Evolutionary conservation across 2,329 filamentous ascomycete genomes (phyloP).

Genomic region (Venturia carpophila): DNA sequence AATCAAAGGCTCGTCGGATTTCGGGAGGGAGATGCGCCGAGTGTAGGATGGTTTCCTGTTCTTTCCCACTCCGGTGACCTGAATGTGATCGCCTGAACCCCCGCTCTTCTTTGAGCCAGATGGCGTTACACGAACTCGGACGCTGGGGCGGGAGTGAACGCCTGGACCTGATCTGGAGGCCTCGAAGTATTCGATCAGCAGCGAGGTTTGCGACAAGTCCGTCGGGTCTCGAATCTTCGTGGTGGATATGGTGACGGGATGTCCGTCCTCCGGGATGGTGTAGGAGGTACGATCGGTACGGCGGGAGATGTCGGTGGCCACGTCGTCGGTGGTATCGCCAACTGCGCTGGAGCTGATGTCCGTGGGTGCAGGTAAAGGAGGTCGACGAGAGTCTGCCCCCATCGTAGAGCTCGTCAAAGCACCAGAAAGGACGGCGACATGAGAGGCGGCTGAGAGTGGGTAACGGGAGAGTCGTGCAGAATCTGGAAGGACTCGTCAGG

Average conservation of each 20-base stretch:
- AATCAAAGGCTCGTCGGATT: slow-evolving; percentile 32
- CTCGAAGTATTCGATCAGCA: slow-evolving; percentile 94
- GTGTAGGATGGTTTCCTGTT: slow-evolving; percentile 62
- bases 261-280: slow-evolving; percentile 78
- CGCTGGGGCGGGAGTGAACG: slow-evolving; percentile 67
- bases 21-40: slow-evolving; percentile 56
- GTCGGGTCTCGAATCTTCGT: slow-evolving; percentile 49
- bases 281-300: slow-evolving; percentile 64
- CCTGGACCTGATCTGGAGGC: slow-evolving; percentile 56
- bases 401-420: slow-evolving; percentile 26
- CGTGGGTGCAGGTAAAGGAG: slow-evolving; percentile 71
- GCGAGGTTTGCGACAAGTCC: slow-evolving; percentile 70
- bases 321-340: slow-evolving; percentile 35
- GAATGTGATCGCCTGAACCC: slow-evolving; percentile 57
- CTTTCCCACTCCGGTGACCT: slow-evolving; percentile 75
- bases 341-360: slow-evolving; percentile 50
- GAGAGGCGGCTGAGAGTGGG: slow-evolving; percentile 6
- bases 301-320: slow-evolving; percentile 61
- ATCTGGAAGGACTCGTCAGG: not conserved
- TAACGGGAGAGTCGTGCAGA: not conserved
- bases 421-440: slow-evolving; percentile 1
- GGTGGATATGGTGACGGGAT: slow-evolving; percentile 85
- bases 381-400: slow-evolving; percentile 40
- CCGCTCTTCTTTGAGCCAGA: slow-evolving; percentile 52
- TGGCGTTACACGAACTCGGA: slow-evolving; percentile 72